Conservation (phyloP, 78 protist species). For the Dictyostelium brefeldianum region DNA sequence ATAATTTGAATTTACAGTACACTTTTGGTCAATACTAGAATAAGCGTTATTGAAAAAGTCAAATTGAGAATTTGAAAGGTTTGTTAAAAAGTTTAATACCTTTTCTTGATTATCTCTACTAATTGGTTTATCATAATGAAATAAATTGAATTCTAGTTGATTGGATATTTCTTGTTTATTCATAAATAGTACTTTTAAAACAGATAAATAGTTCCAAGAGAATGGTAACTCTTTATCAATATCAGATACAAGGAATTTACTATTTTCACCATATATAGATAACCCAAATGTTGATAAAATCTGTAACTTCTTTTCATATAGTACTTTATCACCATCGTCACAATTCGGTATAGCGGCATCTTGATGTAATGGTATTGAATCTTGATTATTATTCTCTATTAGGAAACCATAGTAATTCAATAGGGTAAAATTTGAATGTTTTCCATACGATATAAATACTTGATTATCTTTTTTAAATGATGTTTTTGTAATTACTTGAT, state of each 20-base stretch:
- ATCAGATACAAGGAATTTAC: neutral
- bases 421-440: conserved; percentile 52
- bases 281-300: conserved; percentile 29
- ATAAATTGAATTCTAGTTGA: conserved; percentile 16
- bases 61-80: conserved; percentile 17
- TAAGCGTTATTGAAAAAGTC: neutral
- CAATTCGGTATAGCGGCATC: neutral
- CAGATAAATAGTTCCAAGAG: conserved; percentile 67
- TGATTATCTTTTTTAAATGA: conserved; percentile 33
- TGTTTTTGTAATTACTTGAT: conserved; percentile 59
- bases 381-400: conserved; percentile 39
- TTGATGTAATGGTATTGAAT: conserved; percentile 12
- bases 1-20: neutral
- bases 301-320: conserved; percentile 7
- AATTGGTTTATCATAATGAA: conserved; percentile 28
- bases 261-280: neutral
- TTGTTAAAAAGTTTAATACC: neutral
- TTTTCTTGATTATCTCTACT: neutral
- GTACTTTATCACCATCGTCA: neutral
- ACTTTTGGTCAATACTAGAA: neutral
- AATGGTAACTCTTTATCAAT: conserved; percentile 28
- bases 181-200: conserved; percentile 33
- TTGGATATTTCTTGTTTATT: conserved; percentile 14
- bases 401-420: conserved; percentile 56
- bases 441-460: conserved; percentile 66